A percentile compares a stretch with the other conserved stretches of the same genome.
These are phyloP conservation scores for Neurospora sublineolata DNA, from an alignment of 495 filamentous ascomycete species.

Conservation along the genomic window DNA sequence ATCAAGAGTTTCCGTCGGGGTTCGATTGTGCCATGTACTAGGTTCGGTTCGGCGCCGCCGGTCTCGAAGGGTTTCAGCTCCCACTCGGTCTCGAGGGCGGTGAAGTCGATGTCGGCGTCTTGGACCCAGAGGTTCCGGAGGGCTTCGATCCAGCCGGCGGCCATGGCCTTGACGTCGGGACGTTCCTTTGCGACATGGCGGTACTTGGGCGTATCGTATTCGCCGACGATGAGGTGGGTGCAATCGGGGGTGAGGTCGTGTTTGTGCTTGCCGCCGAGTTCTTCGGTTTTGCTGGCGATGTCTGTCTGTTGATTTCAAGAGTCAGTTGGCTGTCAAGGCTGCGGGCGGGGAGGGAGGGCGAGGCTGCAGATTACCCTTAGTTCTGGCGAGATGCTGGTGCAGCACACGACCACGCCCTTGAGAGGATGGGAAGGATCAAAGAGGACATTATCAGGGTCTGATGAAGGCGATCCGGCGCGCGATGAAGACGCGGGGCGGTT, in stretches of 20 bases:
- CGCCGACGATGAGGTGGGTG: slow-evolving; percentile 87
- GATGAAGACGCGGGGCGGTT: not conserved
- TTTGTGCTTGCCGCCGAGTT: slow-evolving; percentile 80
- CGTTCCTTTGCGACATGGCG: slow-evolving; percentile 85
- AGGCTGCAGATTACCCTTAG: slow-evolving; percentile 51
- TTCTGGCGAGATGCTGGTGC: slow-evolving; percentile 75
- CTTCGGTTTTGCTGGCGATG: slow-evolving; percentile 52
- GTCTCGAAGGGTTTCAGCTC: slow-evolving; percentile 33
- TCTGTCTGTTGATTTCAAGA: slow-evolving; percentile 42
- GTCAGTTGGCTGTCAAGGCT: slow-evolving; percentile 6
- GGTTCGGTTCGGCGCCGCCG: slow-evolving; percentile 20
- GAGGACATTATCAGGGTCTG: slow-evolving; percentile 4
- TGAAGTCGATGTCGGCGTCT: slow-evolving; percentile 68
- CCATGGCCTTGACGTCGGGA: slow-evolving; percentile 70
- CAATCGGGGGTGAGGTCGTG: slow-evolving; percentile 92
- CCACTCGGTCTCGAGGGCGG: slow-evolving; percentile 39
- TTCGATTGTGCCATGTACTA: slow-evolving; percentile 5
- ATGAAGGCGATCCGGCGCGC: not conserved
- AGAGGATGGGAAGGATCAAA: slow-evolving; percentile 53
- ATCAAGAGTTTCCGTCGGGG: slow-evolving; percentile 47
- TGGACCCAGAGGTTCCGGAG: slow-evolving; percentile 72
- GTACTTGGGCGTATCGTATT: slow-evolving; percentile 82
- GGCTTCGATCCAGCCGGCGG: slow-evolving; percentile 71
- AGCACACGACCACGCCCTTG: slow-evolving; percentile 75
- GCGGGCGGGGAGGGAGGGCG: not conserved